Evolutionary conservation across 768 basidiomycete genomes (phyloP), one percentile per base, ranked within the genome.

Genomic region (Cystobasidium onofrii): DNA sequence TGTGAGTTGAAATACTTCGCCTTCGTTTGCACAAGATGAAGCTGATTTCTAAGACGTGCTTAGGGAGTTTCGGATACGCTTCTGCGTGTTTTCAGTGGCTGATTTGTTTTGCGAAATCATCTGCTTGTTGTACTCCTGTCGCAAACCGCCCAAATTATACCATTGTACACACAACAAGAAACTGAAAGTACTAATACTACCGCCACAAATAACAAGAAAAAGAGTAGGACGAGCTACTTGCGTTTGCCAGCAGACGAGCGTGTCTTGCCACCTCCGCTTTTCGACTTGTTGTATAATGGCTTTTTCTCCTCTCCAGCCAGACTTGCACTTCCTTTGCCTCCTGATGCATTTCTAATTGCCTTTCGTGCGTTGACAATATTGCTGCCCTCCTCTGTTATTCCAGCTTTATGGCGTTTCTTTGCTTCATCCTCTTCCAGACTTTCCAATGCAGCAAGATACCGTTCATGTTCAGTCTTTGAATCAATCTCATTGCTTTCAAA

Each of bases 401-500:
- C 82, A 29, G 78, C 80, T 64, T 84, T 85, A 75, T 84, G 85
- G 79, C 87, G 89, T 82, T 88, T 91, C 1, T 44, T 31, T 17
- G 27, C 9, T 23, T 54, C 54, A 29, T 60, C 74, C 34, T 34
- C 69, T 33, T 90, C 91, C 79, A 98, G 84, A 75, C 86, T 86
- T 1, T 88, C 85, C 25, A 97, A 81, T n/a, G 98, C 83, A 18
- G 87, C 85, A 62, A 97, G 81, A 9, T 91, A 88, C 1, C 86
- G 78, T 25, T 88, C 85, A 76, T 87, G 90, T 83, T 99, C 96
- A 3, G 83, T 80, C 0, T 84, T 82, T 6, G 84, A 83, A 0
- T 89, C 83, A 6, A 83, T 83, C 79, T 93, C 92, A 13, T 88
- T 86, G 0, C 93, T 87, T 4, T 92, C 91, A 80, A 96, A 98